Base-by-base conservation (phyloP, 2,329 filamentous ascomycete species). In the Ilyonectria destructans region DNA sequence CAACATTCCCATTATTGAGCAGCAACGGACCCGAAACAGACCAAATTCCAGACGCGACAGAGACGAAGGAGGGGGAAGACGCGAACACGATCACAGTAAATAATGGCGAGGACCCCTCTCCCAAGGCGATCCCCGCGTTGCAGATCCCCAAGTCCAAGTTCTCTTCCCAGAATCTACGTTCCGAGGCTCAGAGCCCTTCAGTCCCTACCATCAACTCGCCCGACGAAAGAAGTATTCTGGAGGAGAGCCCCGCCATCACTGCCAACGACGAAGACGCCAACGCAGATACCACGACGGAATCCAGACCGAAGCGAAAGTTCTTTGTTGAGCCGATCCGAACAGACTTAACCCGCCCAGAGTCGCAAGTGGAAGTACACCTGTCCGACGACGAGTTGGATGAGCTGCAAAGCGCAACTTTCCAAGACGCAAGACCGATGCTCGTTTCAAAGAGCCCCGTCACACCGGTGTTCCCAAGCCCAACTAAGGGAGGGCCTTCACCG, bases 381-480 rank as follows among this genome's bases (percentile, higher is more conserved):
- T 87, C 82, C 29, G 91, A 92, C n/a, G 93, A 96, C 78, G 93
- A 96, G 77, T 92, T 97, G 88, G 93, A 97, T 65, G 95, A 97
- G 81, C 83, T 97, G 62, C 92, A 94, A 74, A 92, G 90, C 62
- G 95, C 94, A 31, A 95, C 92, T 2, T 84, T 97, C 19, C 88
- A 96, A 77, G 90, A 97, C 82, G 94, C 94, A n/a, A 92, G 91
- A 77, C 92, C 93, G 2, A 89, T 97, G 70, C 88, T 88, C 2
- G 90, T 96, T 9, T 90, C 92, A 23, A 95, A 95, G 79, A 94
- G 94, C n/a, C 93, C 95, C n/a, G 89, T 92, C 48, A 91, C 89
- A 15, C 88, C 92, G 0, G 87, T 90, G 60, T 89, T 88, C 70
- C 83, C 86, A 0, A 80, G 75, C 26, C 72, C 72, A 54, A 73